Percentiles rank a stretch among this genome's conserved stretches.
phyloP scores from a whole-genome alignment of 768 basidiomycete genomes.

The Termitomyces eurrhizus region DNA sequence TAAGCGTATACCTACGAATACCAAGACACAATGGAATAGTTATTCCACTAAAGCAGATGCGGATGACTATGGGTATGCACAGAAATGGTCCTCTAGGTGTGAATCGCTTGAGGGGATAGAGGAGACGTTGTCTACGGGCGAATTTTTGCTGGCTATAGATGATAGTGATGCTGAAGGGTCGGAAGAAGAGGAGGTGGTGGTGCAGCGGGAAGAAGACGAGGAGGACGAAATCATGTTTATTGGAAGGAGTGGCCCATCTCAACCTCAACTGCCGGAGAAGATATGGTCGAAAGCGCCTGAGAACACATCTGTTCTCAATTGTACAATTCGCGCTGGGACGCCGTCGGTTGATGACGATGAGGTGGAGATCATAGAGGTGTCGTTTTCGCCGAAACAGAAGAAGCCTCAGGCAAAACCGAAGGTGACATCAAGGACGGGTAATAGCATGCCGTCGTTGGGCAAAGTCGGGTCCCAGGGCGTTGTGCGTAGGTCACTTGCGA shows the following conservation, averaged over 20 bases:
- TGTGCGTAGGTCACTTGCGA: too few relatives aligned
- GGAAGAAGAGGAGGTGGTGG: background rate
- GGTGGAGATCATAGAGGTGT: background rate
- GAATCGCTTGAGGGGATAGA: background rate
- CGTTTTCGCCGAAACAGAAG: background rate
- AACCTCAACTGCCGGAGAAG: background rate
- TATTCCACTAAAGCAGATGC: background rate
- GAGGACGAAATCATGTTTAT: conserved; percentile 7
- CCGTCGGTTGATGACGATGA: background rate
- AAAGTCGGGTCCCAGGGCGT: background rate
- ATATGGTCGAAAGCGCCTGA: background rate
- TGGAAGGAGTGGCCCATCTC: background rate
- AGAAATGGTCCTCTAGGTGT: background rate
- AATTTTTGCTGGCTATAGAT: background rate
- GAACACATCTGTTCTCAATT: background rate
- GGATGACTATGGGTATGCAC: background rate
- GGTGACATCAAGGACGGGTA: background rate
- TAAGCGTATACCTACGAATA: background rate
- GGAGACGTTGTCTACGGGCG: background rate
- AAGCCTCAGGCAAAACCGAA: background rate
- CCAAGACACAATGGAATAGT: background rate
- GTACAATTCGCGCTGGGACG: background rate
- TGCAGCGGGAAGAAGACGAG: background rate
- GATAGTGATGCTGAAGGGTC: background rate
- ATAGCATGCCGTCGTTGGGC: background rate